Base-by-base conservation (phyloP, 345 rosid genomes). In the Erysimum cheiranthoides region DNA sequence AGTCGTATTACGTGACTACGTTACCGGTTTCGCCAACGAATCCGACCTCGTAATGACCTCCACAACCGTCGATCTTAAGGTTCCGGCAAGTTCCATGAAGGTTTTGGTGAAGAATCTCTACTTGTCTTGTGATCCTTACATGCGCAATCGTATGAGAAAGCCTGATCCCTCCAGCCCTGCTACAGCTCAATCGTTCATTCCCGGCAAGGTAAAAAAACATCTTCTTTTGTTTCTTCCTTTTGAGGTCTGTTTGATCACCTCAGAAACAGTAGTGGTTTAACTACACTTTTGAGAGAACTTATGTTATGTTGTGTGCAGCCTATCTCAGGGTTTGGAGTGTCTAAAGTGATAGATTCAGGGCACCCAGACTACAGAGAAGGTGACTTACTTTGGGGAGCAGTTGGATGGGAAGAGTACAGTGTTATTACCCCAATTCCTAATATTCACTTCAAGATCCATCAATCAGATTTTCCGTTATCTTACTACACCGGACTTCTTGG, bases 351-450 rank as follows among this genome's bases (percentile, higher is more conserved):
- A 73, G 75, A 62, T 34, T 91, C 92, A 13, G 82, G 67, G 2
- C 74, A 83, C 51, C 81, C 84, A 0, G 83, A 80, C 10, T 84
- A 81, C 87, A 71, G 76, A 58, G 66, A 61, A 30, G 88, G 84
- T 2, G 88, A 91, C 69, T 65, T 86, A 32, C 80, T 86, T 46
- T 85, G 86, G 90, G 93, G 90, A 54, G 53, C 43, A 2, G 85
- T 88, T 38, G 81, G 84, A 4, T 91, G 90, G 97, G 92, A 89
- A 61, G 88, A 91, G 81, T 85, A 89, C 17, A 80, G 82, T 73
- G 73, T 80, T 32, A 64, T 86, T 5, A 80, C 75, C 36, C 64
- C 82, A 16, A 68, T 81, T 0, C 72, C 80, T 28, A 50, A 8
- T 25, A 46, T 10, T 11, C 73, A 87, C 45, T 84, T 80, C 59